Evolutionary conservation across 306 rosid species (phyloP), one percentile per base, ranked within the genome.

Genomic region (Ochetophila trinervis): DNA sequence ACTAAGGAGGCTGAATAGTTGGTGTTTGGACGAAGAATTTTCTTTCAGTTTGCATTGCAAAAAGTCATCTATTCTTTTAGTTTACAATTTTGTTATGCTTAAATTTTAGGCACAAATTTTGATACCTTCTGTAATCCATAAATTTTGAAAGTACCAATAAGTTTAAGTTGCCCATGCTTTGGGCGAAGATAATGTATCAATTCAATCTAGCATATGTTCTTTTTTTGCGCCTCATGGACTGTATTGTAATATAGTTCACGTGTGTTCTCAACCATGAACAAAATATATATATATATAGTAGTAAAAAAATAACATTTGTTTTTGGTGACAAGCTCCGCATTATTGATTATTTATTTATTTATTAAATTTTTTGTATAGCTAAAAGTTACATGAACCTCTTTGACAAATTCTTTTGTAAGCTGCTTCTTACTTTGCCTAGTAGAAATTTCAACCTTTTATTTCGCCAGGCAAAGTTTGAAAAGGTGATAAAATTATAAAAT

Each of bases 1-100:
- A 72, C 76, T 7, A 83, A 78, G 76, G 84, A 68, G 17, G 80
- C 73, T 37, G 95, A 86, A 71, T 90, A 80, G 78, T 30, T 65
- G 68, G 30, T 36, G 40, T 30, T 13, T 40, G 5, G 2, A 34
- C 6, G 36, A 73, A 56, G 71, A 62, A 30, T 73, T 67, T 34
- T 54, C 69, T 44, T 62, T 61, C 54, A 32, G 34, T 54, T 37
- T 65, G 44, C 62, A 61, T 75, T 65, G 44, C 62, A 61, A 73
- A 17, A 16, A 36, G 19, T 49, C 59, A 5, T 58, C 36, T 16
- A 37, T 36, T 42, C 50, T 2, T 4, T 19, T 20, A 22, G 16
- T 60, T 54, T 51, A 57, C 16, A 64, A 21, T 11, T 42, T 59
- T 73, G 54, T 72, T 81, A 71, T 68, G 65, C 67, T 66, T 36